Evolutionary conservation across 179 eudicot genomes (phyloP), one percentile per base, ranked within the genome.

Genomic region (Heliamphora pulchella): DNA sequence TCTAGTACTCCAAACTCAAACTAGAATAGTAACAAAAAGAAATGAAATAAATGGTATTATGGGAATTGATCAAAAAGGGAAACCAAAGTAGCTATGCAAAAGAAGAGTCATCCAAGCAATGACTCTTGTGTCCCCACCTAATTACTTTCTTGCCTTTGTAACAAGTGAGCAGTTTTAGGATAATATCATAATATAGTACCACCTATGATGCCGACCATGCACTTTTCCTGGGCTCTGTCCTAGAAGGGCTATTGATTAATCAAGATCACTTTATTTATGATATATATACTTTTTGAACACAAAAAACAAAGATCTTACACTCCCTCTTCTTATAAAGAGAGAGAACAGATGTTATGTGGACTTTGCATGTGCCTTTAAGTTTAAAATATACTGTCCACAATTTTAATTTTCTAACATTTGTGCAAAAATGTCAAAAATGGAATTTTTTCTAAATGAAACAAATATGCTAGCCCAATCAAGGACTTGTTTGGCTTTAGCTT

Each of bases 81-180:
- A 67, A 20, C 57, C 72, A 70, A 55, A 67, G 39, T 3, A 43
- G 58, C 4, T 41, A 4, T 69, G 41, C 75, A 54, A 54, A 54
- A 54, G 54, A 70, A 70, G 70, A 70, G 81, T 58, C 44, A 79
- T 55, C 43, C 41, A n/a, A 69, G 72, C 14, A 63, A 53, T 74
- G 77, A 82, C 62, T 79, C 22, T 18, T 68, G 15, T 18, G 82
- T 67, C 68, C 82, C 79, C 82, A 79, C 54, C 66, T 22, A 79
- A 2, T 71, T 58, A 44, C 39, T 46, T 3, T 43, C 18, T 7
- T 58, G 57, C 20, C 22, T 17, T 48, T n/a, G 10, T 64, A 41
- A 41, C 53, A 65, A 18, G 47, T 18, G 39, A 41, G 4, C 5
- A 15, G 55, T 20, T 44, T 10, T 14, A 70, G 62, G 63, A 54